Conservation (phyloP, 169 alveolate species). For the Plasmodium berghei region DNA sequence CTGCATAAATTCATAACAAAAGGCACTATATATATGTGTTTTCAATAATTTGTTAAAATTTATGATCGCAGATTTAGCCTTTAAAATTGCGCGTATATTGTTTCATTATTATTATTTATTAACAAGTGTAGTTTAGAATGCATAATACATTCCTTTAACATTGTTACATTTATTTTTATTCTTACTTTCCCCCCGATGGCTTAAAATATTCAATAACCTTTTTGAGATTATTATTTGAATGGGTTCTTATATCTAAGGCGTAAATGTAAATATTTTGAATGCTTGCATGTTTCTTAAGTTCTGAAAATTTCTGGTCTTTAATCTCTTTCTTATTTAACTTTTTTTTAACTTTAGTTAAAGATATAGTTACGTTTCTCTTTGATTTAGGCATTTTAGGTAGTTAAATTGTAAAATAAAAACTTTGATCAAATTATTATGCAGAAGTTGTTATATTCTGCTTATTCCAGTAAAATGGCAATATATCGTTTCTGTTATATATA, state of each 20-base stretch:
- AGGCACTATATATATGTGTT: too few relatives aligned
- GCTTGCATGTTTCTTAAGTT: slow-evolving; percentile 33
- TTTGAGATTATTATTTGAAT: slow-evolving; percentile 68
- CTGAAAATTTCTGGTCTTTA: slow-evolving; percentile 36
- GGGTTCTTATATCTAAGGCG: slow-evolving; percentile 56
- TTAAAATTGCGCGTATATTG: too few relatives aligned
- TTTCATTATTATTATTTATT: too few relatives aligned
- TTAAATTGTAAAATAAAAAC: background rate
- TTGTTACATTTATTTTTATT: background rate
- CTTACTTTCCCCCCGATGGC: slow-evolving; percentile 59
- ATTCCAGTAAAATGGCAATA: too few relatives aligned
- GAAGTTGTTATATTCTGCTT: too few relatives aligned
- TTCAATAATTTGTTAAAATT: too few relatives aligned
- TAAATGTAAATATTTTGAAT: slow-evolving; percentile 66
- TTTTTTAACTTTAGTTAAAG: slow-evolving; percentile 75
- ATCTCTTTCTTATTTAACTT: slow-evolving; percentile 67
- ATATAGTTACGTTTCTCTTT: slow-evolving; percentile 61
- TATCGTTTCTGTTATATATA: too few relatives aligned
- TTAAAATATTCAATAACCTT: slow-evolving; percentile 67
- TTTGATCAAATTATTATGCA: too few relatives aligned
- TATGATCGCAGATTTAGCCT: too few relatives aligned
- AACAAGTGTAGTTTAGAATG: too few relatives aligned
- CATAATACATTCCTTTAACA: too few relatives aligned
- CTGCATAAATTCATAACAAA: too few relatives aligned
- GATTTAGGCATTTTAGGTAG: slow-evolving; percentile 64